Evolutionary conservation across 108 stramenopile species (phyloP).

Genomic region (Cyclotella sp.): DNA sequence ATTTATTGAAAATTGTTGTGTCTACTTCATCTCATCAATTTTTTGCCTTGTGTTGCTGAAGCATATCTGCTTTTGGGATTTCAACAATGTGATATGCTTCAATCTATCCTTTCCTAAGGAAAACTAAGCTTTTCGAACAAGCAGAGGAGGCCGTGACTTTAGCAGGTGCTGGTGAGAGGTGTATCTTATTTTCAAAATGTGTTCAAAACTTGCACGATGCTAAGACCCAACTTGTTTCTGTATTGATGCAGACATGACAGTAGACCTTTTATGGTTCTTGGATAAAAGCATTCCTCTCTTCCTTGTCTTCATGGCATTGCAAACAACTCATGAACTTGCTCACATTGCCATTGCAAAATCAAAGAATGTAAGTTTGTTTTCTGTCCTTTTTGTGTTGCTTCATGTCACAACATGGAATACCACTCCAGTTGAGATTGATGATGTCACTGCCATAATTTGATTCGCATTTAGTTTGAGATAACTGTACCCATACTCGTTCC

Average conservation of each 20-base stretch:
- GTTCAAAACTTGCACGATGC: neutral
- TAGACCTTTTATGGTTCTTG: slow-evolving; percentile 75
- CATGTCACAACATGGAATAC: neutral
- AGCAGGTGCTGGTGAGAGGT: too few relatives aligned
- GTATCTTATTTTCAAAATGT: neutral
- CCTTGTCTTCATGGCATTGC: slow-evolving; percentile 63
- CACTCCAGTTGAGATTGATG: too few relatives aligned
- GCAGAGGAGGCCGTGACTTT: too few relatives aligned
- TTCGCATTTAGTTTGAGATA: too few relatives aligned
- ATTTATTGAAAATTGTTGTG: neutral
- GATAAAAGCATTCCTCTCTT: slow-evolving; percentile 82
- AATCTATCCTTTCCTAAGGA: slow-evolving; percentile 79
- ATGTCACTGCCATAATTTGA: too few relatives aligned
- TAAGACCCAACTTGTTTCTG: too few relatives aligned
- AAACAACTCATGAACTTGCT: slow-evolving; percentile 71
- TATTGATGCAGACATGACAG: too few relatives aligned
- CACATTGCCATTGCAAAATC: slow-evolving; percentile 64
- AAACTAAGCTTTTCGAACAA: too few relatives aligned
- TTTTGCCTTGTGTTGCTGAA: neutral
- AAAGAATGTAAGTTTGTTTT: slow-evolving; percentile 46
- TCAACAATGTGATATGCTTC: too few relatives aligned
- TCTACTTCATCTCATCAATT: neutral
- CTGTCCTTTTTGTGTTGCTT: neutral
- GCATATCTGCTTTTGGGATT: too few relatives aligned
- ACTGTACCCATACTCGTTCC: slow-evolving; percentile 85